These are phyloP conservation scores for Gnaphalium uliginosum DNA, from an alignment of 129 eudicot genomes.

Conservation along the genomic window DNA sequence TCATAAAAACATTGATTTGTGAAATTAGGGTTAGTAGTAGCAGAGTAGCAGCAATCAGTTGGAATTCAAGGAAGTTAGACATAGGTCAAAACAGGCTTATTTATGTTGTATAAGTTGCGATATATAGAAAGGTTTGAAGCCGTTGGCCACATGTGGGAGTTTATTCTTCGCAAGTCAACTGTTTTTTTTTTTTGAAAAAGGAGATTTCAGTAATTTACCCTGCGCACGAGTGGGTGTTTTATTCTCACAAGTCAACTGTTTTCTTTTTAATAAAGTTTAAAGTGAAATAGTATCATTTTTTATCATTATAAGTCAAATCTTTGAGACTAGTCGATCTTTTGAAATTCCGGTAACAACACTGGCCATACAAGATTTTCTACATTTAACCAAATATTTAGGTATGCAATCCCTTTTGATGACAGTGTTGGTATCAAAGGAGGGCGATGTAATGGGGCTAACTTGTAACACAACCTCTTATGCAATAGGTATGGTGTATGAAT, in stretches of 20 bases:
- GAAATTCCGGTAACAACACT: neutral
- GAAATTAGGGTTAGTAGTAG: conserved; percentile 13
- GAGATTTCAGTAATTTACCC: neutral
- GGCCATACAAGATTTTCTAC: neutral
- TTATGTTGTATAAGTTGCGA: neutral
- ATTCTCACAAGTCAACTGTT: conserved; percentile 3
- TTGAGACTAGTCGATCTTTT: neutral
- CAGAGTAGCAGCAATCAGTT: neutral
- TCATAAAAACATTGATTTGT: neutral
- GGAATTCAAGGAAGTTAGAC: conserved; percentile 15
- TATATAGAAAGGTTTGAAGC: conserved; percentile 1
- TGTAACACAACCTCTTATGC: neutral
- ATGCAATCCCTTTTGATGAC: neutral
- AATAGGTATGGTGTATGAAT: neutral
- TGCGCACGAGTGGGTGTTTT: neutral
- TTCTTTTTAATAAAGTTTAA: neutral
- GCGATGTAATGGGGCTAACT: conserved; percentile 3
- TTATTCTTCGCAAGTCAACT: neutral
- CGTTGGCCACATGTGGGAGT: conserved; percentile 2
- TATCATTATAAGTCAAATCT: neutral
- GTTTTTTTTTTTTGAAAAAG: neutral
- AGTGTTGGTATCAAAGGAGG: neutral
- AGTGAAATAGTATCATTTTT: neutral
- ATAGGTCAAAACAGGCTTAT: neutral
- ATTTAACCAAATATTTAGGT: conserved; percentile 7